Evolutionary conservation across 768 basidiomycete genomes (phyloP).

Genomic region (Pleurotus pulmonarius): DNA sequence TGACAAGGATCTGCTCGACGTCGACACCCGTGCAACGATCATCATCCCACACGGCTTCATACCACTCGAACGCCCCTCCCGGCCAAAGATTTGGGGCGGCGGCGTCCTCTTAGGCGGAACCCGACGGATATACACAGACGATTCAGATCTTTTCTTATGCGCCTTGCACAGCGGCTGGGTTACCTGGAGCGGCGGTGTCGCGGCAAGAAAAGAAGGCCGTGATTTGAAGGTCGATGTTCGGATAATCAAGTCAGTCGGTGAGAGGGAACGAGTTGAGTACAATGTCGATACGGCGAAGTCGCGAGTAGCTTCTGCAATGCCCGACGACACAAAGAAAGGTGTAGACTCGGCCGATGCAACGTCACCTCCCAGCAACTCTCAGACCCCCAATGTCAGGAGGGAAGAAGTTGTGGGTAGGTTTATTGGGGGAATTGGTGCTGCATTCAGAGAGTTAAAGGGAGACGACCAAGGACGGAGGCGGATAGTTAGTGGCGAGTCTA

Average conservation of each 20-base stretch:
- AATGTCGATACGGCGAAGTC: constrained; percentile 15
- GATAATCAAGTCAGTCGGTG: constrained; percentile 15
- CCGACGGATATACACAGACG: constrained; percentile 72
- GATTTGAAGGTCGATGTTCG: constrained; percentile 38
- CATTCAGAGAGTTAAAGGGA: constrained; percentile 23
- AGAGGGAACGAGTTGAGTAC: constrained; percentile 15
- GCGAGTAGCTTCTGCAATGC: constrained; percentile 9
- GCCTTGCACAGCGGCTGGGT: constrained; percentile 65
- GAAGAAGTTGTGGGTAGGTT: constrained; percentile 46
- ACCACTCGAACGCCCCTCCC: constrained; percentile 48
- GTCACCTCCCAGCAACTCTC: too few species aligned
- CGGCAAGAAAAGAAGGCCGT: constrained; percentile 33
- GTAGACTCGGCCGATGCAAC: neutral
- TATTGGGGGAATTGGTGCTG: constrained; percentile 38
- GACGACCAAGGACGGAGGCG: constrained; percentile 16
- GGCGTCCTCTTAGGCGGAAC: constrained; percentile 41
- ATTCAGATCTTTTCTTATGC: constrained; percentile 68
- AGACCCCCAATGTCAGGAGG: constrained; percentile 13
- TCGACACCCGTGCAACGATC: constrained; percentile 47
- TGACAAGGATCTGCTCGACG: constrained; percentile 26
- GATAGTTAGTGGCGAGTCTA: constrained; percentile 17
- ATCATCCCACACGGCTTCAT: constrained; percentile 58
- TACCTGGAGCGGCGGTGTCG: constrained; percentile 39
- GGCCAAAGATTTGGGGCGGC: constrained; percentile 69
- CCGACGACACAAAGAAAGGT: constrained; percentile 7